phyloP scores from a whole-genome alignment of 805 yeast species.

The Cyberlindnera maritima region DNA sequence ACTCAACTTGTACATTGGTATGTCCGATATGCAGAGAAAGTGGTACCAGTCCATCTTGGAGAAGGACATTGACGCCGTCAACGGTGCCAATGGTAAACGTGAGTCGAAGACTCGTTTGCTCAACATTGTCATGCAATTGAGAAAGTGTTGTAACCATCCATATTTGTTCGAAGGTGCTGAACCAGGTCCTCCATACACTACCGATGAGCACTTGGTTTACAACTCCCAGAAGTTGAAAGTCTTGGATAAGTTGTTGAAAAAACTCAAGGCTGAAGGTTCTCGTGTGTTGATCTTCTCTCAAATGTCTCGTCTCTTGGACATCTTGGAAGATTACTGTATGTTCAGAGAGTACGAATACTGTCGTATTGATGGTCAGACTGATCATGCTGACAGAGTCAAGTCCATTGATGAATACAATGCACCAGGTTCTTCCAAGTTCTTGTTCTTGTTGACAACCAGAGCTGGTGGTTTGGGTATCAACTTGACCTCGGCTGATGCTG shows the following conservation, averaged over 20 bases:
- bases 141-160: slow-evolving; percentile 86
- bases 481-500: slow-evolving; percentile 77
- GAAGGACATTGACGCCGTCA: slow-evolving; percentile 81
- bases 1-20: slow-evolving; percentile 66
- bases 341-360: slow-evolving; percentile 71
- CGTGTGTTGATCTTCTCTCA: slow-evolving; percentile 79
- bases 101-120: slow-evolving; percentile 74
- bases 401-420: slow-evolving; percentile 78
- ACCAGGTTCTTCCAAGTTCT: slow-evolving; percentile 69
- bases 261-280: slow-evolving; percentile 65
- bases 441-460: slow-evolving; percentile 77
- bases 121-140: slow-evolving; percentile 80
- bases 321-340: slow-evolving; percentile 73
- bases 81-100: slow-evolving; percentile 72
- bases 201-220: slow-evolving; percentile 77
- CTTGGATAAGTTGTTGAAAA: slow-evolving; percentile 62
- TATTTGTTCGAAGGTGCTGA: slow-evolving; percentile 85
- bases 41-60: slow-evolving; percentile 78
- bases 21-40: slow-evolving; percentile 75
- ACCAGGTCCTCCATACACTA: slow-evolving; percentile 86
- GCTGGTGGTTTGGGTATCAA: slow-evolving; percentile 91
- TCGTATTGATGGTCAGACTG: slow-evolving; percentile 82
- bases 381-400: slow-evolving; percentile 68
- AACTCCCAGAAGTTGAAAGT: slow-evolving; percentile 73
- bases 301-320: slow-evolving; percentile 80